phyloP scores from a whole-genome alignment of 176 grass and related monocot genomes.

The Stipa capillata region DNA sequence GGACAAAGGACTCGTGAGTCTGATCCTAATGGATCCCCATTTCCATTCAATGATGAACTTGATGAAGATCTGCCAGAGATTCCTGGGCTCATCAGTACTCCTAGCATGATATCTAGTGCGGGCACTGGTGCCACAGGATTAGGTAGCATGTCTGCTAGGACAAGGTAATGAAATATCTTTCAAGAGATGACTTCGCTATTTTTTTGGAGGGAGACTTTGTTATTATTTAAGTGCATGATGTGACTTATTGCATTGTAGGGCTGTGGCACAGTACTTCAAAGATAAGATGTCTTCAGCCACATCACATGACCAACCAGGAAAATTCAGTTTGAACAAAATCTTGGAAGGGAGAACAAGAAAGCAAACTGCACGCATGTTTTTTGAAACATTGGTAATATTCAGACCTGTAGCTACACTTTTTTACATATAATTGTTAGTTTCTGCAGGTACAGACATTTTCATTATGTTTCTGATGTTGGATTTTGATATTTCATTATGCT shows the following conservation, averaged over 20 bases:
- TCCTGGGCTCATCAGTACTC: slow-evolving; percentile 43
- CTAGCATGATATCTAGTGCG: slow-evolving; percentile 30
- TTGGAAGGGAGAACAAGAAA: slow-evolving; percentile 82
- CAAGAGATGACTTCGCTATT: background rate
- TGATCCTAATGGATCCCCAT: slow-evolving; percentile 16
- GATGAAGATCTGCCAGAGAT: slow-evolving; percentile 33
- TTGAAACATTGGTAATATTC: slow-evolving; percentile 75
- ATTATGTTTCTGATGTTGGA: slow-evolving; percentile 10
- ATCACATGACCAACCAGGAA: slow-evolving; percentile 27
- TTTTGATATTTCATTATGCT: slow-evolving; percentile 1
- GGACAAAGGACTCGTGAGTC: slow-evolving; percentile 5
- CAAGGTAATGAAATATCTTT: slow-evolving; percentile 51
- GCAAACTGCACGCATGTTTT: slow-evolving; percentile 86
- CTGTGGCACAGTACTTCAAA: slow-evolving; percentile 70
- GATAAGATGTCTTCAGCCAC: slow-evolving; percentile 33
- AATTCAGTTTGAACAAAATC: slow-evolving; percentile 64
- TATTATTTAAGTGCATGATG: background rate
- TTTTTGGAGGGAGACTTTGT: slow-evolving; percentile 18
- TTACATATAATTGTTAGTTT: background rate
- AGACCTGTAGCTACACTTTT: background rate
- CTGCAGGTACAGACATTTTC: background rate
- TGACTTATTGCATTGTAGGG: slow-evolving; percentile 36
- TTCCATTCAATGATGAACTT: slow-evolving; percentile 37
- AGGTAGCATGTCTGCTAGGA: slow-evolving; percentile 73
- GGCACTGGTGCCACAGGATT: slow-evolving; percentile 43